Base-by-base conservation (phyloP, 2,329 filamentous ascomycete genomes). In the Cladophialophora exuberans region DNA sequence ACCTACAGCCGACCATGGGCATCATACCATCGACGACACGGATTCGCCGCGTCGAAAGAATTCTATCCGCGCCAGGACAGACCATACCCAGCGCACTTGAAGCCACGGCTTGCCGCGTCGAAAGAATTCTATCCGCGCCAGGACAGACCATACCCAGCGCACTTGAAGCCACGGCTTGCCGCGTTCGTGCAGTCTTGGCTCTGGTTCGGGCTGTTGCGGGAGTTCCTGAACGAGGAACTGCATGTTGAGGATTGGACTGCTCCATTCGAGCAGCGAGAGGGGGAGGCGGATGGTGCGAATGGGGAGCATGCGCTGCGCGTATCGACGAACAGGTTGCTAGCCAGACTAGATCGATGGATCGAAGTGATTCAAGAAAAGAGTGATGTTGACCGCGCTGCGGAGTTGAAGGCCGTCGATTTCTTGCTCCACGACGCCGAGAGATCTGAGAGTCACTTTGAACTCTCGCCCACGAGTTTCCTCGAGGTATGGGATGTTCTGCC, bases 131-230 rank as follows among this genome's bases (percentile, higher is more conserved):
- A n/a, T n/a, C n/a, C n/a, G n/a, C n/a, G n/a, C n/a, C n/a, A n/a
- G n/a, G n/a, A n/a, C n/a, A n/a, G n/a, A n/a, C n/a, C n/a, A n/a
- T n/a, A n/a, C n/a, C n/a, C n/a, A n/a, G n/a, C n/a, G n/a, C n/a
- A n/a, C n/a, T n/a, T n/a, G n/a, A n/a, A n/a, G n/a, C n/a, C n/a
- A n/a, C n/a, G n/a, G n/a, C n/a, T n/a, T n/a, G 39, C 39, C 13
- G 39, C 39, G n/a, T 43, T 43, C 10, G 39, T 43, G 7, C 39
- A 43, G n/a, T 43, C 39, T 7, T 43, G 39, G 39, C 39, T 43
- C n/a, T 43, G 20, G 18, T 43, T 43, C 39, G 39, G 39, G 9
- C 9, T 43, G 11, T 28, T 43, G 39, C 10, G 17, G 7, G 39
- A 43, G 39, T 28, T 43, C 15, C 23, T 43, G 11, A 7, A 23